Percentiles rank a stretch among this genome's conserved stretches.
Conservation (phyloP, 164 flowering plant genomes). For the Vitis amurensis region DNA sequence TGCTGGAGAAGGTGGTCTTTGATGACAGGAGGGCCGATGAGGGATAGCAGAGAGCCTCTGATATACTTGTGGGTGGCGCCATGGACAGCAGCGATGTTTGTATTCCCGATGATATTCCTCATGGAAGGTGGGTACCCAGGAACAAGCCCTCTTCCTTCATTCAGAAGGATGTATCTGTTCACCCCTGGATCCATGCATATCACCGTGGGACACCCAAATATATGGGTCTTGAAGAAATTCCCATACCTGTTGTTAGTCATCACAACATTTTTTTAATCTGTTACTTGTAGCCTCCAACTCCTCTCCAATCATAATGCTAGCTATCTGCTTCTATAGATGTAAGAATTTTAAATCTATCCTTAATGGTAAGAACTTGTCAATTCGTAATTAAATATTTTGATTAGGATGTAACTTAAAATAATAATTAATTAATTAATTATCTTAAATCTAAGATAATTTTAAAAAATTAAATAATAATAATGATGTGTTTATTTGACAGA, state of each 20-base stretch:
- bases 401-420: too few species aligned
- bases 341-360: too few species aligned
- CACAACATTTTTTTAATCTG: too few species aligned
- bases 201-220: slow-evolving; percentile 63
- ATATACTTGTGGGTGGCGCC: slow-evolving; percentile 59
- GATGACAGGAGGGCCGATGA: slow-evolving; percentile 50
- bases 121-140: slow-evolving; percentile 78
- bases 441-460: too few species aligned
- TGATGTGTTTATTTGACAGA: too few species aligned
- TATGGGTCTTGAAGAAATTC: slow-evolving; percentile 62
- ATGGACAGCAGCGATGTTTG: slow-evolving; percentile 62
- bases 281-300: too few species aligned
- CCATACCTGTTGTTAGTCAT: slow-evolving; percentile 43
- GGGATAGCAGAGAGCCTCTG: slow-evolving; percentile 62
- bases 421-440: too few species aligned
- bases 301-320: too few species aligned
- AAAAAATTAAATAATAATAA: too few species aligned
- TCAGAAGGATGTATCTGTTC: slow-evolving; percentile 67
- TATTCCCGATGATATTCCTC: slow-evolving; percentile 58
- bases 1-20: slow-evolving; percentile 48
- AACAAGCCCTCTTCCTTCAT: slow-evolving; percentile 67
- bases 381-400: too few species aligned
- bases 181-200: slow-evolving; percentile 71
- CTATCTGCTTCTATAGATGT: too few species aligned
- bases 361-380: too few species aligned